Percentiles rank a stretch among this genome's conserved stretches.
These are phyloP conservation scores for Chaetothyriales sp. DNA, from an alignment of 2,329 filamentous ascomycete genomes.

Conservation along the genomic window DNA sequence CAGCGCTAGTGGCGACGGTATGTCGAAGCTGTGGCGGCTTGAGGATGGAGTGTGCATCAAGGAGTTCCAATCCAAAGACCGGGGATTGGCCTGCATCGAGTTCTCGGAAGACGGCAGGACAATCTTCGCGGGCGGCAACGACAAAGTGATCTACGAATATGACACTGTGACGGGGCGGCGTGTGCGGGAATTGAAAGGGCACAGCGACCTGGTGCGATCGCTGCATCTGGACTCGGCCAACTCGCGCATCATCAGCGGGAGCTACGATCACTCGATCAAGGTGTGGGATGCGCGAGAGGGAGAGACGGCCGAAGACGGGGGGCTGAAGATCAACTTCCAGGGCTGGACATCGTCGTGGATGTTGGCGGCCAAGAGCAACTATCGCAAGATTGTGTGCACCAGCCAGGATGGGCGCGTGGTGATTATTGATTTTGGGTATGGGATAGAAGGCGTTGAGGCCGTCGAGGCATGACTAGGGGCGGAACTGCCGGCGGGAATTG, in stretches of 20 bases:
- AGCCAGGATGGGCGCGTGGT: slow-evolving; percentile 87
- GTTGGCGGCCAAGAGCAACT: slow-evolving; percentile 87
- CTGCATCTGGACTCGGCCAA: slow-evolving; percentile 81
- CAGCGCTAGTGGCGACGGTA: slow-evolving; percentile 84
- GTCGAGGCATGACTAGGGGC: slow-evolving; percentile 31
- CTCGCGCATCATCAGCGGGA: slow-evolving; percentile 75
- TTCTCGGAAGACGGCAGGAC: slow-evolving; percentile 91
- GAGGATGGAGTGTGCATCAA: slow-evolving; percentile 76
- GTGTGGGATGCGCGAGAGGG: slow-evolving; percentile 82
- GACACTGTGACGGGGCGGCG: slow-evolving; percentile 82
- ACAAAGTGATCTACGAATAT: slow-evolving; percentile 91
- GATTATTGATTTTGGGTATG: slow-evolving; percentile 78
- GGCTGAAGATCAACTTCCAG: slow-evolving; percentile 70
- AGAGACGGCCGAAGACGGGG: slow-evolving; percentile 63
- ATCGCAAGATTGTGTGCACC: slow-evolving; percentile 83
- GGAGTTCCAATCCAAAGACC: slow-evolving; percentile 79
- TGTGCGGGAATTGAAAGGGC: slow-evolving; percentile 65
- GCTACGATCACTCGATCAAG: slow-evolving; percentile 91
- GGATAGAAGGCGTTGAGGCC: slow-evolving; percentile 40
- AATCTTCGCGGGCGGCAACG: slow-evolving; percentile 87
- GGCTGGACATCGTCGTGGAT: slow-evolving; percentile 97
- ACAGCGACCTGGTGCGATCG: slow-evolving; percentile 74
- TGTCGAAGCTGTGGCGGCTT: slow-evolving; percentile 91
- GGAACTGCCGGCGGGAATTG: background rate
- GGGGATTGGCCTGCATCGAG: slow-evolving; percentile 88